Conservation (phyloP, 2,329 filamentous ascomycete genomes). For the Sporothrix globosa region DNA sequence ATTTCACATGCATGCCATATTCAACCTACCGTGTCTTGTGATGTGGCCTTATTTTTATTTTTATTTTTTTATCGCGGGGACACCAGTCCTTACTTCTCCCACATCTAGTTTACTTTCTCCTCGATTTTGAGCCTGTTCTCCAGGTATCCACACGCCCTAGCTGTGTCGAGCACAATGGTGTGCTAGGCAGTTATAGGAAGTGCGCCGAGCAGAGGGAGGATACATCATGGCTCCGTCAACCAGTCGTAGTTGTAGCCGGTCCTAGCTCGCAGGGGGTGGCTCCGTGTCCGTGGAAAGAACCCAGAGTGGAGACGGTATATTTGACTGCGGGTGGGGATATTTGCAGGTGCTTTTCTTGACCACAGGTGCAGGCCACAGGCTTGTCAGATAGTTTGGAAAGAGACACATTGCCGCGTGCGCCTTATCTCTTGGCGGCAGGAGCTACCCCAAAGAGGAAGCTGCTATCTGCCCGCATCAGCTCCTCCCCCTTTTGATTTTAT, state of each 20-base stretch:
- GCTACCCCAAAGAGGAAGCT: slow-evolving; percentile 25
- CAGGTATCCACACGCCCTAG: background rate
- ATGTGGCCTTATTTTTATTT: background rate
- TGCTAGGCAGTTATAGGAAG: slow-evolving; percentile 1
- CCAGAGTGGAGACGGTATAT: slow-evolving; percentile 10
- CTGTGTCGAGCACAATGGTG: background rate
- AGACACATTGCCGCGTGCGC: slow-evolving; percentile 13
- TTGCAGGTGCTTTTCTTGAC: background rate
- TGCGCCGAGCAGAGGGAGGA: background rate
- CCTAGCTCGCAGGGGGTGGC: background rate
- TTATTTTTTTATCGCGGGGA: background rate
- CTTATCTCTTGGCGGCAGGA: slow-evolving; percentile 9
- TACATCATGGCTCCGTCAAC: background rate
- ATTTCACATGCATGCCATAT: background rate
- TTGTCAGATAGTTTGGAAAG: background rate
- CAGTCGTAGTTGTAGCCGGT: no score
- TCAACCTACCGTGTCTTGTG: background rate
- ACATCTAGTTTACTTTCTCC: no score
- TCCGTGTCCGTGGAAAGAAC: slow-evolving; percentile 1
- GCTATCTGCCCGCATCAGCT: background rate
- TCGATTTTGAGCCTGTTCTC: slow-evolving; percentile 2
- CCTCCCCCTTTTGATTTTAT: background rate
- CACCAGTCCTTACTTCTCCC: background rate
- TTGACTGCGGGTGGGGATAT: background rate
- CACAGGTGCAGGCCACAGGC: background rate